Conservation (phyloP, 169 alveolate genomes). For the Plasmodium coatneyi region DNA sequence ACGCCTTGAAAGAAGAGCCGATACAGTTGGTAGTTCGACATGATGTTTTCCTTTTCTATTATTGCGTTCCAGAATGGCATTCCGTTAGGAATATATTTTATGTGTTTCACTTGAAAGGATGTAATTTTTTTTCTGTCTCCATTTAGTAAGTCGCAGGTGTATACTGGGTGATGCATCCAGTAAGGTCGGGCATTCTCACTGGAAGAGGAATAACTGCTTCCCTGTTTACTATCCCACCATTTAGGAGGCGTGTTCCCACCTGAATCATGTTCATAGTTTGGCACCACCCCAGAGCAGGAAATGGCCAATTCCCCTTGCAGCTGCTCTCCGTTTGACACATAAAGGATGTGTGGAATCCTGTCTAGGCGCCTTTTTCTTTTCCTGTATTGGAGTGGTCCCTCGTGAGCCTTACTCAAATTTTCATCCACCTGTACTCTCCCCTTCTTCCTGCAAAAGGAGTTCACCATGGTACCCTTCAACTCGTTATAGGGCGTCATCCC, state of each 20-base stretch:
- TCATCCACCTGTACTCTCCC: neutral
- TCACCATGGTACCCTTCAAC: constrained; percentile 1
- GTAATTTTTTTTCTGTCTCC: neutral
- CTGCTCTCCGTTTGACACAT: neutral
- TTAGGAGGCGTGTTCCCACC: neutral
- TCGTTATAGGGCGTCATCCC: constrained; percentile 9
- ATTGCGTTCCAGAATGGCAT: neutral
- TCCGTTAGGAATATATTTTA: neutral
- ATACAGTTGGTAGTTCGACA: neutral
- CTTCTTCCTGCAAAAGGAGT: neutral
- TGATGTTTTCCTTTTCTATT: neutral
- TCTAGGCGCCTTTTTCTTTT: neutral
- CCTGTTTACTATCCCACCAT: neutral
- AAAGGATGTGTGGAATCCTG: neutral
- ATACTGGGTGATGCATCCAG: neutral
- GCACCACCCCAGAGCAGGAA: neutral
- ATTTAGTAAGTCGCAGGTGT: neutral
- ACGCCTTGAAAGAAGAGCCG: neutral
- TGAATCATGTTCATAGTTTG: neutral
- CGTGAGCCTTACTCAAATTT: neutral
- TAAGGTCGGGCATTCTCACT: neutral
- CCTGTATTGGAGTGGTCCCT: neutral
- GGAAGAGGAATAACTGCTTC: neutral
- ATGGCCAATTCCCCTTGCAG: neutral
- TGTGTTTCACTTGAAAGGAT: neutral